Evolutionary conservation across 106 monocot species (phyloP), one percentile per base, ranked within the genome.

Genomic region (Posidonia australis): DNA sequence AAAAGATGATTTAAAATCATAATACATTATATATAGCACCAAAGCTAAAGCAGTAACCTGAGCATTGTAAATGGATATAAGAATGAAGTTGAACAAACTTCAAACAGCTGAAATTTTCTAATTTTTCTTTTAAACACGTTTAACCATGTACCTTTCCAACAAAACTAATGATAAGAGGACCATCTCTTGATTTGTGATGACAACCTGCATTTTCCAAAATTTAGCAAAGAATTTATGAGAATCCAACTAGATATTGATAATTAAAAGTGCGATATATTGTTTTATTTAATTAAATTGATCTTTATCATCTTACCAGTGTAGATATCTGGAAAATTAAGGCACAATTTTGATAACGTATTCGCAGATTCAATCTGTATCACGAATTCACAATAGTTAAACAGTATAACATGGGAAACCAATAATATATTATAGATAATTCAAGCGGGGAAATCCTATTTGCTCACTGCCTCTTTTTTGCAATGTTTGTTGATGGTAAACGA

Each of bases 261-360:
- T 43, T 48, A 7, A 63, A 43, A 62, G 30, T 29, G 6, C 19
- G 9, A 18, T 21, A 46, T 24, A 32, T 9, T 10, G 25, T 55
- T 30, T 16, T 44, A 55, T 16, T 21, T 26, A 17, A 49, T 27
- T n/a, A 18, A 51, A 16, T 20, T 44, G 59, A 14, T 2, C 44
- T 31, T 1, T 28, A 19, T 56, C 25, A 25, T 58, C 51, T 65
- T 82, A 96, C 94, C 82, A 48, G 82, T 82, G 58, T 80, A 71
- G 26, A 96, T 66, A 71, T 96, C 94, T 62, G 90, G 80, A 63
- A 84, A 96, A 14, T 78, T 70, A 24, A 70, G 64, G 74, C 76
- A 72, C 31, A 96, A 71, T 62, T 77, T 84, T 60, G 82, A 76
- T 63, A 90, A 9, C 17, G 64, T 64, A 31, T 71, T 61, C 56